Evolutionary conservation across 495 filamentous ascomycete genomes (phyloP), one percentile per base, ranked within the genome.

Genomic region (Cairneyella variabilis): DNA sequence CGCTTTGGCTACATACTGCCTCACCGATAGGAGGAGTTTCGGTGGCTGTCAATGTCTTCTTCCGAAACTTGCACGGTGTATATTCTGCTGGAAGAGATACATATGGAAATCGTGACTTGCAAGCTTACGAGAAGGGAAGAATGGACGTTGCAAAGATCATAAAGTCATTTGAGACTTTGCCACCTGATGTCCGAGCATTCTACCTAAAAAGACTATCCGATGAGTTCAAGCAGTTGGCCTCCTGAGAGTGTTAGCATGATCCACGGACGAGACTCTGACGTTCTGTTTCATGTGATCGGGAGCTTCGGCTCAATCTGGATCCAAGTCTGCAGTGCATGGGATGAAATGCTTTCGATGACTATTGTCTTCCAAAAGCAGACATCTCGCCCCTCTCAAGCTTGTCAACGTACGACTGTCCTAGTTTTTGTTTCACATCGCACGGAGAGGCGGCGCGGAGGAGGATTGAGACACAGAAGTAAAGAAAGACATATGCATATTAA

Each of bases 61-160:
- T 95, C 64, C 80, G 79, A 34, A 85, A 84, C 51, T 69, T 91
- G 9, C 71, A 80, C 21, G 70, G 68, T 12, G 82, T 79, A 2
- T 95, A 96, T 68, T 80, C 90, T 6, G 58, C 78, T 21, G 90
- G 90, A 9, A 77, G 78, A 58, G 91, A 96, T 68, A 85, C 95
- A 2, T 95, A 96, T 64, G 90, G 88, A 5, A 95, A 93, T 65
- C 76, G 89, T 10, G 92, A 97, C 68, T 62, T 96, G 34, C 82
- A 84, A 36, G 85, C 86, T 9, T 96, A 93, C 60, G 88, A 93
- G 66, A 89, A 86, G 59, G 87, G 84, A 1, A 75, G 92, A 26
- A 74, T 76, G 45, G 88, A 90, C 58, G 64, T 95, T 11, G 77
- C 78, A 17, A 83, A 77, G 54, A 84, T 96, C 25, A 67, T 69